Conservation (phyloP, 768 basidiomycete genomes). For the Xerocomus brunneocitrinus region DNA sequence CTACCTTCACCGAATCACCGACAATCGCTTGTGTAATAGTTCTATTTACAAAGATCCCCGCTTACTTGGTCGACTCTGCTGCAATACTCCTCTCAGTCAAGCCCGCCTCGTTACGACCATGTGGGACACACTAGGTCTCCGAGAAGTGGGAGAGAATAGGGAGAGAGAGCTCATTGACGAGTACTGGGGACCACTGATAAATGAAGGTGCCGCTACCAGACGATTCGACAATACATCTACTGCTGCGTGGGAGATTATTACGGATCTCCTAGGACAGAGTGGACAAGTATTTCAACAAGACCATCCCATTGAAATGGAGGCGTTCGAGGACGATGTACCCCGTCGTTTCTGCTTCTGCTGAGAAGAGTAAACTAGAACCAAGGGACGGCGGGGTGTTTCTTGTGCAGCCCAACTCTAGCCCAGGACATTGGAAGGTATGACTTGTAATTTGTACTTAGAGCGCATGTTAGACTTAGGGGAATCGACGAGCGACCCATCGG, state of each 20-base stretch:
- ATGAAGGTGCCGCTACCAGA: neutral
- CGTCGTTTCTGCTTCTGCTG: neutral
- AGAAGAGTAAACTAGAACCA: no score
- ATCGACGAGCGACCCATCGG: no score
- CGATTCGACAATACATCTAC: conserved; percentile 3
- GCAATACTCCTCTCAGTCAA: conserved; percentile 15
- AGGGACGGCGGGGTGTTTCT: no score
- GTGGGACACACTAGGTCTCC: conserved; percentile 25
- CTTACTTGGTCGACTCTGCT: conserved; percentile 32
- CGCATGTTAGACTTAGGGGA: no score
- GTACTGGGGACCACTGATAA: conserved; percentile 13
- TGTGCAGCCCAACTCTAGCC: no score
- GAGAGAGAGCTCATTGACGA: neutral
- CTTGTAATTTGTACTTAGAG: no score
- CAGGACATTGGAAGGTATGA: no score
- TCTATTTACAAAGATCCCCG: conserved; percentile 26
- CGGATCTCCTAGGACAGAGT: neutral
- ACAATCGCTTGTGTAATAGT: conserved; percentile 29
- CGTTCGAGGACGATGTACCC: neutral
- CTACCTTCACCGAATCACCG: conserved; percentile 33
- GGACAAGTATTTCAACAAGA: neutral
- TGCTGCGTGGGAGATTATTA: neutral
- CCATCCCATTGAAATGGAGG: neutral
- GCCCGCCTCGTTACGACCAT: conserved; percentile 33
- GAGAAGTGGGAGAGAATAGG: neutral